Conservation (phyloP, 2,329 filamentous ascomycete genomes). For the Phoma herbarum region DNA sequence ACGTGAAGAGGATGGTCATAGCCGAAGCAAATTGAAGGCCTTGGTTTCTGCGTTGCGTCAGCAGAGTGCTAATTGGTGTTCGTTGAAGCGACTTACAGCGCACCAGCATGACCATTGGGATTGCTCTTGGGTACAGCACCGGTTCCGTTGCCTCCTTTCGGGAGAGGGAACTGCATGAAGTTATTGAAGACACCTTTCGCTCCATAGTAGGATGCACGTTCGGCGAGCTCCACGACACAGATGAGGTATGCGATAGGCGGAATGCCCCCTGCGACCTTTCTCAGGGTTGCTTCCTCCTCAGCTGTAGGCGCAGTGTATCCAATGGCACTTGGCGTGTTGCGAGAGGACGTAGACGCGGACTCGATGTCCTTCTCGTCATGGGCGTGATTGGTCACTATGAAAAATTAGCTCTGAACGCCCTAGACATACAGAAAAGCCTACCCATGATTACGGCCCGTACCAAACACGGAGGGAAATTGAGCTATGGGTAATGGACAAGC, state of each 20-base stretch:
- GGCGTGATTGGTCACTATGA: not conserved
- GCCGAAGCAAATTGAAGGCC: constrained; percentile 65
- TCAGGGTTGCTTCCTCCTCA: constrained; percentile 57
- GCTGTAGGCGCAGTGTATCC: constrained; percentile 51
- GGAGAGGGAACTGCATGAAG: constrained; percentile 69
- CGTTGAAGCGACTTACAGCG: constrained; percentile 48
- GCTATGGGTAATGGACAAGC: constrained; percentile 14
- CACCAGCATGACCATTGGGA: constrained; percentile 59
- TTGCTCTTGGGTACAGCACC: constrained; percentile 44
- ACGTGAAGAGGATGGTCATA: constrained; percentile 63
- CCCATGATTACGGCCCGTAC: constrained; percentile 6
- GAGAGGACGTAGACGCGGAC: constrained; percentile 16
- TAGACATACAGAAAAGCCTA: not conserved
- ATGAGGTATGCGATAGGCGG: constrained; percentile 65
- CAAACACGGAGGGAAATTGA: not conserved
- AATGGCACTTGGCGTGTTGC: not conserved
- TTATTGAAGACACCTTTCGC: constrained; percentile 66
- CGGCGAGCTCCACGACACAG: constrained; percentile 68
- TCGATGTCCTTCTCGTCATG: constrained; percentile 12
- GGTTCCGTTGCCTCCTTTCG: constrained; percentile 51
- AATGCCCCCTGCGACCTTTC: constrained; percentile 61
- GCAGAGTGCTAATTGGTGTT: not conserved
- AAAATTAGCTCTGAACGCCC: not conserved
- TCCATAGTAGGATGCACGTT: constrained; percentile 69
- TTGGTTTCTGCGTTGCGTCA: constrained; percentile 51